These are phyloP conservation scores for Populus trichocarpa DNA, from an alignment of 441 rosid genomes.

Conservation along the genomic window DNA sequence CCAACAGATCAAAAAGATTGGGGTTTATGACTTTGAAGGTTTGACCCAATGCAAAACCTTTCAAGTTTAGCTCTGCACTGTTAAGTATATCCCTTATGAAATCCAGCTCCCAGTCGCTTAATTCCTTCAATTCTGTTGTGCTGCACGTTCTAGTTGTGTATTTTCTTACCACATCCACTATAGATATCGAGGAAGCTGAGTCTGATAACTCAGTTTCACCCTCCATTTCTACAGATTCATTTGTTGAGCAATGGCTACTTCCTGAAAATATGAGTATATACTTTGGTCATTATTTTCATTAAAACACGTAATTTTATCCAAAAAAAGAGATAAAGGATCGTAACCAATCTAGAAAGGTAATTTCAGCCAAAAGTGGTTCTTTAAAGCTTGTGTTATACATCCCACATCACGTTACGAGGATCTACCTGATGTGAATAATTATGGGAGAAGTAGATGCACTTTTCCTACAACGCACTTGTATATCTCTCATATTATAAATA, in stretches of 20 bases:
- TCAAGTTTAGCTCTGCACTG: slow-evolving; percentile 47
- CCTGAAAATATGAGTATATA: slow-evolving; percentile 27
- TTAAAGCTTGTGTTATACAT: not conserved
- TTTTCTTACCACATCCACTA: slow-evolving; percentile 19
- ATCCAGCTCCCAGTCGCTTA: slow-evolving; percentile 50
- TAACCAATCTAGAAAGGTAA: not conserved
- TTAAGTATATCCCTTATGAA: slow-evolving; percentile 53
- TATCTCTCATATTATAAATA: not conserved
- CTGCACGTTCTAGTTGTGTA: slow-evolving; percentile 14
- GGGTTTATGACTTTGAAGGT: slow-evolving; percentile 33
- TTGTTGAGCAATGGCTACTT: slow-evolving; percentile 23
- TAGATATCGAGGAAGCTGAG: slow-evolving; percentile 33
- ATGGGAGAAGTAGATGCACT: not conserved
- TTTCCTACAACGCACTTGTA: not conserved
- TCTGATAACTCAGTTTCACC: slow-evolving; percentile 43
- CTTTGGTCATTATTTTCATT: not conserved
- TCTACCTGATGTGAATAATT: not conserved
- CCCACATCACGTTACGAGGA: not conserved
- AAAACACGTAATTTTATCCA: not conserved
- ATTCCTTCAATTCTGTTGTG: slow-evolving; percentile 24
- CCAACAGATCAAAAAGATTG: slow-evolving; percentile 35
- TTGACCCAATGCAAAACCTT: slow-evolving; percentile 41
- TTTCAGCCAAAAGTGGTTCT: not conserved
- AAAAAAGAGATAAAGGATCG: not conserved
- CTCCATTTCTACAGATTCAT: slow-evolving; percentile 27